Conservation (phyloP, 2,329 filamentous ascomycete species). For the Malbranchea zuffiana region DNA sequence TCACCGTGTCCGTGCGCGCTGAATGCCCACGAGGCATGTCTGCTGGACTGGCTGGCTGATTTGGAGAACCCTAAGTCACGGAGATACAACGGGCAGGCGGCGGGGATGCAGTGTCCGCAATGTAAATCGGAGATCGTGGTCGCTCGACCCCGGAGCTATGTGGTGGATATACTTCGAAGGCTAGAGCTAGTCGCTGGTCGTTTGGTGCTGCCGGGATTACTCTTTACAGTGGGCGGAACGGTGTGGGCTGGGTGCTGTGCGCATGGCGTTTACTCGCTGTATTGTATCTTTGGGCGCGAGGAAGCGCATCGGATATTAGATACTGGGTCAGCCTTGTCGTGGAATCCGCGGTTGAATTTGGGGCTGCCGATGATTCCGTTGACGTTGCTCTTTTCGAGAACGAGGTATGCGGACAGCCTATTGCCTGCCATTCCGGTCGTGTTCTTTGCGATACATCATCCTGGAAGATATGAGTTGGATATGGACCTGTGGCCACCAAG, state of each 20-base stretch:
- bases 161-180: constrained; percentile 56
- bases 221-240: constrained; percentile 39
- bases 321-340: constrained; percentile 25
- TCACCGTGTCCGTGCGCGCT: constrained; percentile 85
- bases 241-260: constrained; percentile 43
- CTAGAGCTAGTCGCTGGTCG: constrained; percentile 47
- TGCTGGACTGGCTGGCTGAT: constrained; percentile 89
- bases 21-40: constrained; percentile 78
- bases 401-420: constrained; percentile 51
- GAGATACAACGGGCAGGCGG: constrained; percentile 39
- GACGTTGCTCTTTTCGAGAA: constrained; percentile 56
- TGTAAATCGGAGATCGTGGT: constrained; percentile 76
- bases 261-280: constrained; percentile 53
- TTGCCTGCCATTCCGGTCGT: constrained; percentile 52
- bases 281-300: constrained; percentile 53
- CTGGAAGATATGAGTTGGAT: constrained; percentile 36
- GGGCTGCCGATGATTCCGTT: constrained; percentile 59
- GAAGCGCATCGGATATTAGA: constrained; percentile 48
- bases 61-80: constrained; percentile 54
- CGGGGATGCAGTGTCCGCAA: constrained; percentile 70
- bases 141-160: constrained; percentile 59
- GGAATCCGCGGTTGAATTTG: constrained; percentile 43
- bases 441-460: constrained; percentile 40
- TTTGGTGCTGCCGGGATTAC: constrained; percentile 55
- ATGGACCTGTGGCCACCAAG: constrained; percentile 55